phyloP scores from a whole-genome alignment of 2,329 filamentous ascomycete genomes.

The Phialophora macrospora region DNA sequence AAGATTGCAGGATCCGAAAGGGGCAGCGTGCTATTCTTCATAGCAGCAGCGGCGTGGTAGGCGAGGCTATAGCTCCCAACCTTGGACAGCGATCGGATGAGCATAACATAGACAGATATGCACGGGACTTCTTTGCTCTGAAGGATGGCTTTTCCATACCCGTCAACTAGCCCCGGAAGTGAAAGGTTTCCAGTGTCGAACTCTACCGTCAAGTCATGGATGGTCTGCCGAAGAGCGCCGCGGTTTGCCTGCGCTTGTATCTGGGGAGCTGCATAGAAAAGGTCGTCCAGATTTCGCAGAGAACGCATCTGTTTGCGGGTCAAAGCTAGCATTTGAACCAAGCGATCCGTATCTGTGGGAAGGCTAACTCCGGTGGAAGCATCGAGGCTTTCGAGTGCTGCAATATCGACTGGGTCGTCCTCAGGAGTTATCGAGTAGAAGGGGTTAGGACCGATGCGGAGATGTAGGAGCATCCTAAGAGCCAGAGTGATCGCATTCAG shows the following conservation, averaged over 20 bases:
- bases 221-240: conserved; percentile 19
- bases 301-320: conserved; percentile 28
- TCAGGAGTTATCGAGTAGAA: conserved; percentile 24
- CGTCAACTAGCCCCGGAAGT: conserved; percentile 26
- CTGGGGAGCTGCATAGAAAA: conserved; percentile 20
- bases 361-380: not conserved
- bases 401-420: conserved; percentile 21
- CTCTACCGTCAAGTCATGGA: conserved; percentile 25
- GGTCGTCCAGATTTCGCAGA: conserved; percentile 18
- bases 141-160: conserved; percentile 31
- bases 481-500: conserved; percentile 34
- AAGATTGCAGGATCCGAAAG: conserved; percentile 30
- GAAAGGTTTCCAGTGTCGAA: conserved; percentile 27
- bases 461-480: conserved; percentile 32
- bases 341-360: conserved; percentile 23
- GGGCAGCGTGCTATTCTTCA: conserved; percentile 32
- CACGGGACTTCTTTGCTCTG: conserved; percentile 28
- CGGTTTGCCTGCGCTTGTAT: conserved; percentile 24
- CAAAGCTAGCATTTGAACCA: conserved; percentile 26
- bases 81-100: conserved; percentile 30
- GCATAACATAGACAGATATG: conserved; percentile 26
- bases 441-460: conserved; percentile 28
- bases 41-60: conserved; percentile 30
- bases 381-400: conserved; percentile 8
- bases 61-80: conserved; percentile 24